Evolutionary conservation across 495 filamentous ascomycete genomes (phyloP), one percentile per base, ranked within the genome.

Genomic region (Trichoderma parareesei): DNA sequence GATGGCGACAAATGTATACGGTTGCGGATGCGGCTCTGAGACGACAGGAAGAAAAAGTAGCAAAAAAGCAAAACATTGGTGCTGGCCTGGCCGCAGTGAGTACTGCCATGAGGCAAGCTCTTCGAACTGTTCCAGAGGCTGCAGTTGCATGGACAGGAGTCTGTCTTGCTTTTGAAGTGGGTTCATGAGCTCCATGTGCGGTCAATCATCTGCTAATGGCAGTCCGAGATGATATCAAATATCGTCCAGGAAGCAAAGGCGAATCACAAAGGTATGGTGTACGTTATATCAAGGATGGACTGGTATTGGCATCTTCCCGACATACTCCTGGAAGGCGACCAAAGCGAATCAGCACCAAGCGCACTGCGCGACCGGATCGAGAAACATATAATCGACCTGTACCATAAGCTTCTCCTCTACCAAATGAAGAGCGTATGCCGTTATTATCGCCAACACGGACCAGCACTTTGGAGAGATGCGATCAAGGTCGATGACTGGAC

Each of bases 121-220:
- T 64, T n/a, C 62, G 55, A 37, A n/a, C 62, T 33, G 27, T 38
- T 33, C 65, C 65, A 33, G 27, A 62, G 20, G 65, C 65, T 5
- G 65, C 62, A 8, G 41, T 64, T 18, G 60, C 65, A 10, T 66
- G 65, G 65, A 46, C 40, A 44, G 65, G 65, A n/a, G 18, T 65
- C 40, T 48, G 62, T 35, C 48, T 80, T 69, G 75, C 76, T 14
- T 80, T 76, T 37, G 41, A 65, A 43, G 41, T 64, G 9, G n/a
- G 41, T 5, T 33, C 40, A 18, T 18, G n/a, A n/a, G 35, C 41
- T 27, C 5, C n/a, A 53, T 63, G 6, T 61, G 20, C 10, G 20
- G 4, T 37, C n/a, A 7, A 33, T 6, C 9, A 35, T 16, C n/a
- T 27, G 20, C n/a, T 20, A 20, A 48, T n/a, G 44, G 44, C 14